Evolutionary conservation across 2,329 filamentous ascomycete species (phyloP), one percentile per base, ranked within the genome.

Genomic region (Monosporascus ibericus): DNA sequence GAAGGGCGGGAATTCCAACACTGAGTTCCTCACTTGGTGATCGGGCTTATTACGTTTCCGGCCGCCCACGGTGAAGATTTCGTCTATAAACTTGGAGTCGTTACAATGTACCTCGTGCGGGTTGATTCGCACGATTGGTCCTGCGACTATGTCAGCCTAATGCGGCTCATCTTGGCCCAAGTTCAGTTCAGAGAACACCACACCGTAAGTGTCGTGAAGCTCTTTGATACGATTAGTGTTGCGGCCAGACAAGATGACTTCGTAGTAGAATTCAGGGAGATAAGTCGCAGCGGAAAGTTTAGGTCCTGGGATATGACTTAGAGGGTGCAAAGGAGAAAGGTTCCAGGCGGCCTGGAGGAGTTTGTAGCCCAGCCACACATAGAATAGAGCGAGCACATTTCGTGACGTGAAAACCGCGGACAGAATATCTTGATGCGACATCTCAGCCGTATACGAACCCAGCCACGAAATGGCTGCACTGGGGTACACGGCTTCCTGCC

Each of bases 141-240:
- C 67, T 69, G 1, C 2, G 15, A 25, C 6, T n/a, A 20, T 3
- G 24, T 46, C n/a, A 51, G 52, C 9, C 38, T 37, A 20, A 27
- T n/a, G 18, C 4, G 44, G 17, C 1, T 52, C 17, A 17, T 14
- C 20, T 17, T 24, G 18, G 37, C 15, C 40, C 7, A 48, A 46
- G 27, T 30, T 34, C 9, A 37, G 36, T 11, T 27, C 22, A 34
- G 22, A 49, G 46, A 49, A 9, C 14, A 7, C 27, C 47, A 48
- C 55, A 67, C 71, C 70, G 55, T 74, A 72, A 8, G 56, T 52
- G n/a, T 67, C 60, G 47, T 74, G 70, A 66, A 73, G 71, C 9
- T 59, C 50, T 3, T 59, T 55, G 18, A 74, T 73, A 24, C 60
- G 57, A 3, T 59, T 57, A 11, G 65, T 66, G 54, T 73, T 74